Evolutionary conservation across 371 early-diverging fungal genomes (phyloP), one percentile per base, ranked within the genome.

Genomic region (Mortierella sp.): DNA sequence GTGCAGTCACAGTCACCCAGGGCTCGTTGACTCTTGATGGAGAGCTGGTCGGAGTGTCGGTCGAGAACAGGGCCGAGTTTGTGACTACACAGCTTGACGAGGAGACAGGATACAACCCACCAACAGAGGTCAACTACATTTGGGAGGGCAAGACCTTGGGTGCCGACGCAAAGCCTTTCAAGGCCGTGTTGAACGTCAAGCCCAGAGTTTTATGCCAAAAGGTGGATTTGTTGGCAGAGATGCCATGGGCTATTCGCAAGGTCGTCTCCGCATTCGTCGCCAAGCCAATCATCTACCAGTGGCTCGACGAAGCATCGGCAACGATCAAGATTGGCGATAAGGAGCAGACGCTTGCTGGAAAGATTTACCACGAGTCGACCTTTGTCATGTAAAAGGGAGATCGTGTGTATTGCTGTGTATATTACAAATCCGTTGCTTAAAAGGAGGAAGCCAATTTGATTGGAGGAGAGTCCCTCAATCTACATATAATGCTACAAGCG

Each of bases 231-330:
- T 80, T 98, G 57, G 84, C 89, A 37, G 94, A 96, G 80, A 88
- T 98, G 67, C 97, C 98, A 26, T 97, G 88, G 84, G 81, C 97
- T 56, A 62, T 98, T 47, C 89, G 94, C 66, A 95, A 94, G 79
- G 80, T 96, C 60, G 93, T 98, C 44, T 95, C 97, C 72, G 90
- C 95, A 0, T 91, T 97, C 72, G 90, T 98, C 50, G 95, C 97
- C 50, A 94, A 94, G 79, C 98, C 98, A 19, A 97, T 91, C 72
- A 86, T 95, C 57, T 98, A 96, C 83, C 95, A 96, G 84, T 97
- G 94, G 89, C 85, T 89, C 62, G 91, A 93, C 60, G 86, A 87
- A 26, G 89, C 85, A 37, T 83, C 88, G 12, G 89, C 87, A 46
- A 82, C 88, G 53, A 84, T 93, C 37, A 85, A 85, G 12, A 82